A percentile compares a stretch with the other conserved stretches of the same genome.
phyloP scores from a whole-genome alignment of 164 flowering plant species.

The Piper betle region DNA sequence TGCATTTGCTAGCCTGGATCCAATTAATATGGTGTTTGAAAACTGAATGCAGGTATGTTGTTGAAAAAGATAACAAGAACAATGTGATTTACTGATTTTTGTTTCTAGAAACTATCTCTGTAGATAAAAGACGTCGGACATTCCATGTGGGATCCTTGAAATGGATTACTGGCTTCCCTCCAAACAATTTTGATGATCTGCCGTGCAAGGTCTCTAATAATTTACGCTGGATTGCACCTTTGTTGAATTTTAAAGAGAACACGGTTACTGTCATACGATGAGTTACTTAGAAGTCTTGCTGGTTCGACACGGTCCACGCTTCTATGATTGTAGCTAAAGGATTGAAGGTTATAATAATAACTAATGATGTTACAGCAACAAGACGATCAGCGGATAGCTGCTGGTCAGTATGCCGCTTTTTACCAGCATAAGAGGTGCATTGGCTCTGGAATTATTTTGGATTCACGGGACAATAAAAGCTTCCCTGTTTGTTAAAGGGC shows the following conservation, averaged over 20 bases:
- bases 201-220: slow-evolving; percentile 62
- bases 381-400: slow-evolving; percentile 95
- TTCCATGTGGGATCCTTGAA: slow-evolving; percentile 88
- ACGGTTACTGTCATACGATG: not conserved
- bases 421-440: slow-evolving; percentile 50
- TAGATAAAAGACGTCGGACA: slow-evolving; percentile 76
- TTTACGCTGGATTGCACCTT: not conserved
- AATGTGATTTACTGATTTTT: slow-evolving; percentile 87
- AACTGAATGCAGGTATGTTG: slow-evolving; percentile 67
- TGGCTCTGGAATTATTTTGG: slow-evolving; percentile 88
- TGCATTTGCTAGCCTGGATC: not conserved
- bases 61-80: slow-evolving; percentile 70
- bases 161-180: slow-evolving; percentile 56
- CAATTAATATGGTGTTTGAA: not conserved
- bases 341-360: slow-evolving; percentile 28
- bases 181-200: slow-evolving; percentile 34
- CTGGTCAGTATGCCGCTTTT: slow-evolving; percentile 94
- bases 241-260: not conserved
- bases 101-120: slow-evolving; percentile 84
- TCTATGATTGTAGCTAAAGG: slow-evolving; percentile 48
- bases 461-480: slow-evolving; percentile 81
- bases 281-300: slow-evolving; percentile 14
- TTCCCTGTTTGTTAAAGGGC: slow-evolving; percentile 78
- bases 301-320: slow-evolving; percentile 94
- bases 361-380: slow-evolving; percentile 28